A percentile compares a stretch with the other conserved stretches of the same genome.
Evolutionary conservation across 176 grass and related monocot species (phyloP).

Genomic region (Rhynchospora tenuis): DNA sequence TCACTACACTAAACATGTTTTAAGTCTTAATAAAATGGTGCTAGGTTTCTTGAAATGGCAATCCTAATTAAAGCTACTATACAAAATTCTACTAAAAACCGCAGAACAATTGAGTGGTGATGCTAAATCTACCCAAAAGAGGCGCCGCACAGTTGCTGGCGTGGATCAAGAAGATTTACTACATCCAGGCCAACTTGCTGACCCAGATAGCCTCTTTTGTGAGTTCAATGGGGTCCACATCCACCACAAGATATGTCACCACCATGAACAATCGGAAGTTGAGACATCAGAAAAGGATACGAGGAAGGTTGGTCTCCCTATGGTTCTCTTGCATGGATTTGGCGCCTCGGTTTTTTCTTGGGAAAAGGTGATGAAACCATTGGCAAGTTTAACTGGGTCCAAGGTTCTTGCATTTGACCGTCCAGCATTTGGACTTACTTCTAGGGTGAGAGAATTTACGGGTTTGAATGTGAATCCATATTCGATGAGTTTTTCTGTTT

Average conservation of each 20-base stretch:
- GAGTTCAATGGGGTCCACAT: slow-evolving; percentile 65
- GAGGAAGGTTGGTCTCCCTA: slow-evolving; percentile 31
- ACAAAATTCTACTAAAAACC: neutral
- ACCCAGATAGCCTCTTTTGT: slow-evolving; percentile 78
- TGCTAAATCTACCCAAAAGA: slow-evolving; percentile 1
- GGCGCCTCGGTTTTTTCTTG: slow-evolving; percentile 88
- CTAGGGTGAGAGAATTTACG: slow-evolving; percentile 19
- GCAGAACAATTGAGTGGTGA: slow-evolving; percentile 23
- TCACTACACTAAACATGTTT: neutral
- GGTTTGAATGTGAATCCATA: slow-evolving; percentile 65
- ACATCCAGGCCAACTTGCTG: slow-evolving; percentile 51
- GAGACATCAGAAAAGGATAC: neutral
- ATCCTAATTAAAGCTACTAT: neutral
- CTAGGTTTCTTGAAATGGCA: neutral
- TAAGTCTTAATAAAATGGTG: neutral
- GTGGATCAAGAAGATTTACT: slow-evolving; percentile 76
- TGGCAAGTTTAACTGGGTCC: slow-evolving; percentile 39
- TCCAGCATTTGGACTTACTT: slow-evolving; percentile 74
- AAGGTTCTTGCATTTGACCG: slow-evolving; percentile 92
- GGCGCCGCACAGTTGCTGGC: slow-evolving; percentile 49
- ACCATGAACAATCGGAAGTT: slow-evolving; percentile 23
- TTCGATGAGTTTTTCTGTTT: slow-evolving; percentile 72
- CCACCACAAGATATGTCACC: slow-evolving; percentile 74
- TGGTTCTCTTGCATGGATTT: slow-evolving; percentile 76
- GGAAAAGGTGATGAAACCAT: slow-evolving; percentile 54